Percentiles rank a stretch among this genome's conserved stretches.
These are phyloP conservation scores for Asterionellopsis glacialis DNA, from an alignment of 108 stramenopile species.

Conservation along the genomic window DNA sequence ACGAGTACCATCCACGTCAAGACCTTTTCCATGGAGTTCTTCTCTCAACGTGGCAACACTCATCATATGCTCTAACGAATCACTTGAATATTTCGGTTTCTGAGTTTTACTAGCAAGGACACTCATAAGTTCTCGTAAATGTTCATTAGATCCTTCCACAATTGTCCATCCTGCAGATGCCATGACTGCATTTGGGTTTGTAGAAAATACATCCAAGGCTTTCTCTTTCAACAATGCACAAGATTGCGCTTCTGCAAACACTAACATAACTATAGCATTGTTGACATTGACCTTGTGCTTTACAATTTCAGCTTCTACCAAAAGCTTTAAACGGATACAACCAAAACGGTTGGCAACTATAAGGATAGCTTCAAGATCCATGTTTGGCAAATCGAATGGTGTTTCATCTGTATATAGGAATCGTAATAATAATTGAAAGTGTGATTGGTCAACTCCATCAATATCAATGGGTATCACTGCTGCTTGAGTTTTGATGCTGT, in stretches of 20 bases:
- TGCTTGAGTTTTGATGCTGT: no score
- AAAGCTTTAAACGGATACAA: constrained; percentile 9
- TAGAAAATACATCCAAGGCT: constrained; percentile 8
- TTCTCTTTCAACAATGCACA: constrained; percentile 17
- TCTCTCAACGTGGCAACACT: no score
- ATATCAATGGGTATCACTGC: no score
- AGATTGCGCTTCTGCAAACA: constrained; percentile 9
- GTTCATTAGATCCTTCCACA: constrained; percentile 1
- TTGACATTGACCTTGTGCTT: not conserved
- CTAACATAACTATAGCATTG: constrained; percentile 9
- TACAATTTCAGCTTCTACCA: constrained; percentile 6
- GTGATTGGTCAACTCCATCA: no score
- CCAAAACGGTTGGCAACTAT: constrained; percentile 16
- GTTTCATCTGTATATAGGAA: no score
- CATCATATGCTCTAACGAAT: no score
- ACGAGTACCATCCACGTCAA: no score
- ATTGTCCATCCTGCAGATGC: not conserved
- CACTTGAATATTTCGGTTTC: no score
- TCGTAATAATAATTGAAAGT: no score
- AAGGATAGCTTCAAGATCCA: not conserved
- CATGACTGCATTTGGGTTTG: constrained; percentile 1
- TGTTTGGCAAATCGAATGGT: no score
- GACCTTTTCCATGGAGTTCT: no score
- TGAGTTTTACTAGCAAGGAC: no score
- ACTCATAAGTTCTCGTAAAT: constrained; percentile 3